Base-by-base conservation (phyloP, 1,284 basidiomycete species). In the Cutaneotrichosporon dermatis region DNA sequence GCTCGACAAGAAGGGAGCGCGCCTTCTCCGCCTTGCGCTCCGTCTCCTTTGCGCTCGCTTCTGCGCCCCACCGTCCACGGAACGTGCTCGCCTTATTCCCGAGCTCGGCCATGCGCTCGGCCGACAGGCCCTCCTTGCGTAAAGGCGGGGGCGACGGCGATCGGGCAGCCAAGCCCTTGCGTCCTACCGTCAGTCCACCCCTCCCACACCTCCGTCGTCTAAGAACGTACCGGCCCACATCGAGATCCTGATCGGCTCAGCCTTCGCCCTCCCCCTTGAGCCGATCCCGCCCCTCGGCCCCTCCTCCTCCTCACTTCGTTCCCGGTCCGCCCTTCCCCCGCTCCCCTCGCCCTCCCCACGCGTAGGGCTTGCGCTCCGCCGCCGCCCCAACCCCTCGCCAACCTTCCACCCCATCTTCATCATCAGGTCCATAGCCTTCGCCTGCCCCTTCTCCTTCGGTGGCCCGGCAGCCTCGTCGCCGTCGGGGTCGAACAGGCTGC, bases 381-480 rank as follows among this genome's bases (percentile, higher is more conserved):
- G 54, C 54, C 67, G 70, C 1, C 77, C 77, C 15, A 79, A 58
- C 4, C 72, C 71, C 65, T 77, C 72, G 10, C 77, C 77, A 1
- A 69, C 63, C 57, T 72, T 77, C 77, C 77, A 79, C n/a, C 77
- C 77, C 77, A 79, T 79, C 68, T 74, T 75, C 68, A 69, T 69
- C 77, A 79, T 79, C 66, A 76, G 70, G 51, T 65, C 69, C 67
- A 77, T 66, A 5, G 75, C 76, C 64, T 75, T 76, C 25, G 57
- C 63, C 37, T 69, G 68, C 1, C 70, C 62, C 45, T 9, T 41
- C 33, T 34, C 55, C 55, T 50, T 39, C 12, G 34, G 34, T 16
- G 12, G 37, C 39, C 13, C 34, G 12, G 6, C 39, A 37, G 36
- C 56, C 16, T 25, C 42, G 25, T 50, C 55, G 8, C 39, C 43